phyloP scores from a whole-genome alignment of 352 stramenopile genomes.

The Phytophthora crassamura region DNA sequence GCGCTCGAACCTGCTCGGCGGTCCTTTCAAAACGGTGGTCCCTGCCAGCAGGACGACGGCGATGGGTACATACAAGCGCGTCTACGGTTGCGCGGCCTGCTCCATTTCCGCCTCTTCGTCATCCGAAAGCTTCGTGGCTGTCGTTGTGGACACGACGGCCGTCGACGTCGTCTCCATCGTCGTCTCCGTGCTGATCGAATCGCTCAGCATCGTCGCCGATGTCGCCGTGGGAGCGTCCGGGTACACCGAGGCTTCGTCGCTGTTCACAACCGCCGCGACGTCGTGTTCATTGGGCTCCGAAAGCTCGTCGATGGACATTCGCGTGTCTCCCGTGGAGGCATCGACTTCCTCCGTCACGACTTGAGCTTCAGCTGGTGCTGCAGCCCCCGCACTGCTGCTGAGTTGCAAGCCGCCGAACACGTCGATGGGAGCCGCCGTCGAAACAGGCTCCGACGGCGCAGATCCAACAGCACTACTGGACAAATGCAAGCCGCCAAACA shows the following conservation, averaged over 20 bases:
- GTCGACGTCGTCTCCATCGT: slow-evolving; percentile 20
- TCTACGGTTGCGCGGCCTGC: slow-evolving; percentile 30
- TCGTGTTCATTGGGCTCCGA: slow-evolving; percentile 39
- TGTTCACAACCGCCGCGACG: neutral
- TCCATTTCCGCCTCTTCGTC: slow-evolving; percentile 17
- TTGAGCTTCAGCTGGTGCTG: slow-evolving; percentile 14
- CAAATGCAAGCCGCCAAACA: slow-evolving; percentile 35
- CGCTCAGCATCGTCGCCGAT: slow-evolving; percentile 13
- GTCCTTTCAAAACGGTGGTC: neutral
- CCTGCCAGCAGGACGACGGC: slow-evolving; percentile 14
- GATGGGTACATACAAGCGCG: slow-evolving; percentile 28
- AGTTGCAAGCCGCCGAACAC: slow-evolving; percentile 16
- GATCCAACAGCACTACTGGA: slow-evolving; percentile 11
- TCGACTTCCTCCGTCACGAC: slow-evolving; percentile 7
- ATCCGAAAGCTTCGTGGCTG: slow-evolving; percentile 24
- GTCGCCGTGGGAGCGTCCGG: slow-evolving; percentile 16
- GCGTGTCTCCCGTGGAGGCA: slow-evolving; percentile 27
- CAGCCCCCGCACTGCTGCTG: slow-evolving; percentile 3
- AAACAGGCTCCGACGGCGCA: neutral
- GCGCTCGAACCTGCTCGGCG: neutral
- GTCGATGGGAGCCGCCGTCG: neutral
- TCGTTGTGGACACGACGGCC: slow-evolving; percentile 17
- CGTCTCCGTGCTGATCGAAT: slow-evolving; percentile 26
- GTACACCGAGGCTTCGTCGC: slow-evolving; percentile 4
- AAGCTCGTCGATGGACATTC: slow-evolving; percentile 66